Evolutionary conservation across 179 eudicot species (phyloP).

Genomic region (Spergularia azorica): DNA sequence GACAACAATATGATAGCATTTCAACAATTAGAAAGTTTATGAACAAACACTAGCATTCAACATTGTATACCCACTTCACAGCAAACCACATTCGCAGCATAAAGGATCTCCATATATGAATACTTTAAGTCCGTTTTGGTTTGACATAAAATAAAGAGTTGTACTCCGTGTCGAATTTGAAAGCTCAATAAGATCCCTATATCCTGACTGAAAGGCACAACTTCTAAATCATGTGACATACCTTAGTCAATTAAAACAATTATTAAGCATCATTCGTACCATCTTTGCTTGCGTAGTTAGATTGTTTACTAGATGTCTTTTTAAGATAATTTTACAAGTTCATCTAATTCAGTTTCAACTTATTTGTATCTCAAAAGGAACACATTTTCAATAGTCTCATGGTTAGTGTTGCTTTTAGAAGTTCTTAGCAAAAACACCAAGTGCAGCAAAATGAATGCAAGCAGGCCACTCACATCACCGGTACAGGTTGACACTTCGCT

Average conservation of each 20-base stretch:
- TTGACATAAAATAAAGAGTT: too few species aligned
- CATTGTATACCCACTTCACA: neutral
- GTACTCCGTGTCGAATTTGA: neutral
- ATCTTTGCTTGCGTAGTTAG: neutral
- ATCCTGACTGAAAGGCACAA: too few species aligned
- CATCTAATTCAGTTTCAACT: neutral
- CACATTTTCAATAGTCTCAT: neutral
- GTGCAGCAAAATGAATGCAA: neutral
- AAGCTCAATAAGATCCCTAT: neutral
- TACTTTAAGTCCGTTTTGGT: too few species aligned
- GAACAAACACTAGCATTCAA: neutral
- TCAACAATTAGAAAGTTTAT: neutral
- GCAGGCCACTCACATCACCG: conserved; percentile 79
- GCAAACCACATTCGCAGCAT: neutral
- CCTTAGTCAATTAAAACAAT: too few species aligned
- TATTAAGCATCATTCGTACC: neutral
- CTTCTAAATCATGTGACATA: too few species aligned
- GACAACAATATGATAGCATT: neutral
- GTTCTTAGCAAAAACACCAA: neutral
- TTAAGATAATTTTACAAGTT: neutral
- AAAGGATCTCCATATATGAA: neutral
- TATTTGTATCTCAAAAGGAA: neutral
- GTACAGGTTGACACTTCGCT: conserved; percentile 76
- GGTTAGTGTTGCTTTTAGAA: neutral
- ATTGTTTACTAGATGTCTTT: neutral